Percentiles rank a stretch among this genome's conserved stretches.
Evolutionary conservation across 1,284 basidiomycete species (phyloP).

Genomic region (Cutaneotrichosporon sp.): DNA sequence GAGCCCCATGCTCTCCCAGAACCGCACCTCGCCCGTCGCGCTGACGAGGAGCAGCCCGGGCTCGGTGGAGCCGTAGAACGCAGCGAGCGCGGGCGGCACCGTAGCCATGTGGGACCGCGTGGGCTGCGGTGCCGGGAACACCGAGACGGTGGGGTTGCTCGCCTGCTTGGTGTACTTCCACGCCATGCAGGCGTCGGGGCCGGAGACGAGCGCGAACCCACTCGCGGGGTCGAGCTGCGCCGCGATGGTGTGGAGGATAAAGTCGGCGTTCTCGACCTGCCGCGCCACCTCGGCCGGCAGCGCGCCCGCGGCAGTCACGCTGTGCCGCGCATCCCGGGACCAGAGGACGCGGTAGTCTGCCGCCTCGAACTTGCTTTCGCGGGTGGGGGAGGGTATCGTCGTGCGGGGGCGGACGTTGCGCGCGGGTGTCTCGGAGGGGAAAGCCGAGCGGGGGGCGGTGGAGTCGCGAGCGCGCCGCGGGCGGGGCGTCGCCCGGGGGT

Average conservation of each 20-base stretch:
- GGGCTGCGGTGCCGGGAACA: constrained; percentile 42
- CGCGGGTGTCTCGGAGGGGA: constrained; percentile 1
- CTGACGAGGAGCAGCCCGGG: constrained; percentile 54
- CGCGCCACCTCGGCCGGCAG: constrained; percentile 42
- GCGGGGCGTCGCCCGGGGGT: constrained; percentile 7
- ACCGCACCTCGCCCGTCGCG: constrained; percentile 49
- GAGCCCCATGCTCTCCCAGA: constrained; percentile 54
- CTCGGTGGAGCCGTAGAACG: constrained; percentile 44
- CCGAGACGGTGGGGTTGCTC: constrained; percentile 44
- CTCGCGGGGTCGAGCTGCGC: constrained; percentile 46
- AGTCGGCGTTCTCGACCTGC: constrained; percentile 41
- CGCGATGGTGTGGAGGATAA: constrained; percentile 45
- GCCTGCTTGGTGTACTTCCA: constrained; percentile 56
- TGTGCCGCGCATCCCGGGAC: constrained; percentile 40
- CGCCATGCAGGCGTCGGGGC: constrained; percentile 42
- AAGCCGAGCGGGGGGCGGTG: not conserved
- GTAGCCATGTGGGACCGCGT: constrained; percentile 31
- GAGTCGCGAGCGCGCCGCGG: constrained; percentile 2
- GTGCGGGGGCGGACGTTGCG: not conserved
- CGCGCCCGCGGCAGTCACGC: constrained; percentile 31
- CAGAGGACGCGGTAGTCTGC: constrained; percentile 33
- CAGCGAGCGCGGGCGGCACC: constrained; percentile 39
- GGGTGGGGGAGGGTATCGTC: not conserved
- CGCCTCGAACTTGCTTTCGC: not conserved
- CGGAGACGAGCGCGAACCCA: constrained; percentile 53